phyloP scores from a whole-genome alignment of 352 stramenopile species.

The Thraustotheca clavata region DNA sequence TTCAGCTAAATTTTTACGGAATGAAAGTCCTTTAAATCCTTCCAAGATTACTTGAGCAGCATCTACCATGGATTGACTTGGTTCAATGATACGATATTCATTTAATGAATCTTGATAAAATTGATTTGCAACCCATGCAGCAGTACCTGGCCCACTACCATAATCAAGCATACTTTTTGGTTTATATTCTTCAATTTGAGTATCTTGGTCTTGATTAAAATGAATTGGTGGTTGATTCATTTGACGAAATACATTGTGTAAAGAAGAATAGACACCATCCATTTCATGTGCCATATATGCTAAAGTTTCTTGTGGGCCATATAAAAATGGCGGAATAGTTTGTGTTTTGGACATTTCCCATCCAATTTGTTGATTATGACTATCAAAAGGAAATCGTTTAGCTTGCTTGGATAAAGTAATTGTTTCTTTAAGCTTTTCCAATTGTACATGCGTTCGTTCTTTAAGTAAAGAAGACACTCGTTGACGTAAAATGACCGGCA shows the following conservation, averaged over 20 bases:
- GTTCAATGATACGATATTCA: conserved; percentile 68
- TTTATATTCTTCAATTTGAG: conserved; percentile 38
- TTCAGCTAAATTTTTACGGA: conserved; percentile 59
- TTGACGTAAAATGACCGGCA: conserved; percentile 51
- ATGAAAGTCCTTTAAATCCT: conserved; percentile 60
- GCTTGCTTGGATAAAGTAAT: conserved; percentile 35
- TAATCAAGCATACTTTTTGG: conserved; percentile 71
- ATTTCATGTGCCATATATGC: conserved; percentile 68
- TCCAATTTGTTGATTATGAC: conserved; percentile 60
- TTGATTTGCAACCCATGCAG: conserved; percentile 65
- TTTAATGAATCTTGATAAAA: conserved; percentile 53
- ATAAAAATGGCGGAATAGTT: conserved; percentile 56
- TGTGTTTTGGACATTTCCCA: conserved; percentile 64
- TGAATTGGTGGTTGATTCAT: conserved; percentile 28
- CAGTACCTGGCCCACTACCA: conserved; percentile 59
- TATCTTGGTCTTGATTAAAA: background rate
- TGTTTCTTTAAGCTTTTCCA: conserved; percentile 49
- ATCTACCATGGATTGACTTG: conserved; percentile 82
- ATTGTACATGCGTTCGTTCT: conserved; percentile 66
- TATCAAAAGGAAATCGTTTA: conserved; percentile 55
- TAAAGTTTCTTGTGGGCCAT: conserved; percentile 62
- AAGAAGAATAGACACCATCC: conserved; percentile 56
- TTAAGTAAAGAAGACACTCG: conserved; percentile 55
- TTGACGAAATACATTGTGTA: conserved; percentile 60
- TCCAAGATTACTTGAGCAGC: conserved; percentile 59